phyloP scores from a whole-genome alignment of 352 stramenopile genomes.

The Phytophthora fragariae region DNA sequence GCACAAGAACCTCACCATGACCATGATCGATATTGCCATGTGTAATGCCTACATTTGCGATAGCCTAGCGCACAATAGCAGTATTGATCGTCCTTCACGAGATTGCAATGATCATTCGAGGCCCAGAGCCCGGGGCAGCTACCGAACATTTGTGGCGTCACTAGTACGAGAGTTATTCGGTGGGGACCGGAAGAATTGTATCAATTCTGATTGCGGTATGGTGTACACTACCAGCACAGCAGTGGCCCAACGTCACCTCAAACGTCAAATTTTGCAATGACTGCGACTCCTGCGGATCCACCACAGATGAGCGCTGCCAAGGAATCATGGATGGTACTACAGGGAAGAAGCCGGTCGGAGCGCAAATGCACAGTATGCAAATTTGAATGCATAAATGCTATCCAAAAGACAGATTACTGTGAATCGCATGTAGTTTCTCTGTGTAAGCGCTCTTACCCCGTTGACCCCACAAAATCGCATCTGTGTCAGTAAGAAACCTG shows the following conservation, averaged over 20 bases:
- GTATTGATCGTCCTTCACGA: not conserved
- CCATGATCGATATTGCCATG: not conserved
- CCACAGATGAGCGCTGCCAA: not conserved
- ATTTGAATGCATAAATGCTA: not conserved
- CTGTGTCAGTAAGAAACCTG: not conserved
- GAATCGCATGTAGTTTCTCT: not conserved
- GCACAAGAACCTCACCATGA: conserved; percentile 7
- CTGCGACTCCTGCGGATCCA: not conserved
- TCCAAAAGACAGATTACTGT: not conserved
- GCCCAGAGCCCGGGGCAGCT: not conserved
- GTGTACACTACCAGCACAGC: not conserved
- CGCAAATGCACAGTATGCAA: not conserved
- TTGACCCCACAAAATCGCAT: not conserved
- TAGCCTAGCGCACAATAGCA: not conserved
- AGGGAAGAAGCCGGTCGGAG: not conserved
- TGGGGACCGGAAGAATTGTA: no score
- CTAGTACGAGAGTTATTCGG: not conserved
- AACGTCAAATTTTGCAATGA: not conserved
- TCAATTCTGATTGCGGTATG: not conserved
- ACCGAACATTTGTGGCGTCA: not conserved
- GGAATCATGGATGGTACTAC: not conserved
- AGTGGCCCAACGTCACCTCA: not conserved
- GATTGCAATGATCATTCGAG: not conserved
- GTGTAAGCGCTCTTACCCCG: not conserved
- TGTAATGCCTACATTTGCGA: conserved; percentile 2